Base-by-base conservation (phyloP, 2,329 filamentous ascomycete genomes). In the Didymella pinodella region DNA sequence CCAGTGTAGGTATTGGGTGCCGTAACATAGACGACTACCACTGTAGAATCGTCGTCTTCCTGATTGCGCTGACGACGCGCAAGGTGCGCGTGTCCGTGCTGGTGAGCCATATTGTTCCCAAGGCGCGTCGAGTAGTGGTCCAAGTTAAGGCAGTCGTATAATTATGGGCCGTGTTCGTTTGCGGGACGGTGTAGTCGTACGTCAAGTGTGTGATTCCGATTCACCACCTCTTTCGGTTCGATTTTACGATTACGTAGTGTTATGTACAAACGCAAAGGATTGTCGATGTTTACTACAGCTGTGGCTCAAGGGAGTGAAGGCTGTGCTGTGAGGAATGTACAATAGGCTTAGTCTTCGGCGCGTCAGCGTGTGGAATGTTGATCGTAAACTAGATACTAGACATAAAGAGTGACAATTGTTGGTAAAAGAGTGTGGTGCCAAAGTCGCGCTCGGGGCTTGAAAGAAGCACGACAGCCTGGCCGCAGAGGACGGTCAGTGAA, bases 1-100 rank as follows among this genome's bases (percentile, higher is more conserved):
- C 83, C 84, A 16, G 77, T 74, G 63, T 85, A 87, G 38, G 84
- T 86, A 53, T 81, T 78, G 22, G 78, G 66, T 29, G 82, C 77
- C 0, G 84, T 86, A 45, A 85, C 78, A 70, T 85, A 84, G 41
- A 86, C 78, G 11, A 78, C 80, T 18, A 66, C 67, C 10, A 67
- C 49, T 29, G 36, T 16, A 11, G 36, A 48, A 20, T 60, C 48
- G 18, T 65, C 62, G 31, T 68, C 45, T 28, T 65, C 44, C 51
- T 57, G 59, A 26, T 65, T 36, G 46, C 61, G 67, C 57, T 76
- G 71, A 22, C 75, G 72, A 38, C 65, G 74, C 65, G 68, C 62
- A 16, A 72, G 62, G 61, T 75, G 74, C 59, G 63, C 45, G 12
- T 65, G 61, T 26, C 60, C 69, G 44, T 75, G 72, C 22, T 69